Evolutionary conservation across 2,329 filamentous ascomycete genomes (phyloP), one percentile per base, ranked within the genome.

Genomic region (Alternaria hordeiaustralica): DNA sequence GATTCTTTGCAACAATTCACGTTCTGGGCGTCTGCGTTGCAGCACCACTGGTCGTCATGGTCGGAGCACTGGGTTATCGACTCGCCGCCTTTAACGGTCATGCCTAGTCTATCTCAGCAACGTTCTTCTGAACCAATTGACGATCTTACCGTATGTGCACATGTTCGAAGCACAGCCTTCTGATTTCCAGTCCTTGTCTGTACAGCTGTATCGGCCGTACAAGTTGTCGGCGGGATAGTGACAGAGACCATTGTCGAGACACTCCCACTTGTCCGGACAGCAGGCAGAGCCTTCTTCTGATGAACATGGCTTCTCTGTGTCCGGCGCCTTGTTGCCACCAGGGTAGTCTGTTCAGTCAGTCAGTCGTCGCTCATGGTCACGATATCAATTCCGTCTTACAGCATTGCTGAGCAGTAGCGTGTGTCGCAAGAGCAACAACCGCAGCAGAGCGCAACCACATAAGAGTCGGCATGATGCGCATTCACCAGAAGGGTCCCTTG

Each of bases 211-310:
- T 36, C 75, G 59, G 25, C 77, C 78, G 41, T 71, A 73, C 3
- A 78, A 55, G 1, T 75, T 70, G 18, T 61, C 63, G 2, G 68
- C 51, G 15, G 69, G 68, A 58, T 77, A 75, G 51, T 79, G 64
- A 60, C 78, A 80, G 7, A 79, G 70, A n/a, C 78, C 78, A 55
- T 80, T 80, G 64, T 78, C 74, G 30, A 79, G 71, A 50, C 78
- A 80, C 54, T 77, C 28, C 76, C 77, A 80, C 12, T 72, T 77
- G 18, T 76, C 68, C 6, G 78, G 78, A 54, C 78, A 80, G 65
- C 78, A 80, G 6, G 76, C 75, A 10, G 77, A 72, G 18, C 75
- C 77, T 58, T 74, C 56, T 53, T 64, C 71, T n/a, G 72, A 70
- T 4, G 76, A 77, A 63, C 78, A 80, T 28, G 78, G 70, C 55